A percentile compares a stretch with the other conserved stretches of the same genome.
These are phyloP conservation scores for Coemansia sp. DNA, from an alignment of 192 early-diverging fungal species.

Conservation along the genomic window DNA sequence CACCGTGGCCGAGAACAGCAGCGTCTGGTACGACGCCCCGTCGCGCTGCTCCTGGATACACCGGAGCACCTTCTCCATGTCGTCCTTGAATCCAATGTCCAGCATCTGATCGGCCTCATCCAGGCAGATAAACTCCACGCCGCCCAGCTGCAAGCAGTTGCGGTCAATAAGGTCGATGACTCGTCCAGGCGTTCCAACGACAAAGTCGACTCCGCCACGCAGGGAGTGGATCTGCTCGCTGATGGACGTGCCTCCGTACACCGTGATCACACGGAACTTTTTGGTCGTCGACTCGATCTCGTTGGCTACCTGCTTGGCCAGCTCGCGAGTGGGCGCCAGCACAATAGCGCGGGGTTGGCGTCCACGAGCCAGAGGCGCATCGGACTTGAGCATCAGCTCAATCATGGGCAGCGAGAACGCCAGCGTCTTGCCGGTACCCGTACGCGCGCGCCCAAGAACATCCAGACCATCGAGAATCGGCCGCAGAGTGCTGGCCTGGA, in stretches of 20 bases:
- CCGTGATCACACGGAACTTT: constrained; percentile 66
- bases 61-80: constrained; percentile 88
- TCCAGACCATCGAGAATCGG: constrained; percentile 73
- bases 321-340: constrained; percentile 91
- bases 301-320: constrained; percentile 83
- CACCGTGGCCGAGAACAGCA: constrained; percentile 97
- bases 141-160: constrained; percentile 72
- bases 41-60: constrained; percentile 82
- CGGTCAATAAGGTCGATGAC: constrained; percentile 77
- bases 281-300: constrained; percentile 73
- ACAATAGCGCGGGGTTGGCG: constrained; percentile 71
- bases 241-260: constrained; percentile 93
- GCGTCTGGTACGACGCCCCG: constrained; percentile 71
- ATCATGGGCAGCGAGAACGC: constrained; percentile 93
- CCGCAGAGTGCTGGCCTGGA: constrained; percentile 86
- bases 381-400: constrained; percentile 66
- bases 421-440: constrained; percentile 97
- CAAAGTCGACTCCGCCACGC: constrained; percentile 80
- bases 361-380: constrained; percentile 28
- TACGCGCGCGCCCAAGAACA: constrained; percentile 94
- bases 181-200: constrained; percentile 97
- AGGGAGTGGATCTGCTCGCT: constrained; percentile 83
- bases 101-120: constrained; percentile 98
- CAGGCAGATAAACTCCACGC: constrained; percentile 77
- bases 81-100: constrained; percentile 95